Conservation (phyloP, 164 flowering plant species). For the Piper longum region DNA sequence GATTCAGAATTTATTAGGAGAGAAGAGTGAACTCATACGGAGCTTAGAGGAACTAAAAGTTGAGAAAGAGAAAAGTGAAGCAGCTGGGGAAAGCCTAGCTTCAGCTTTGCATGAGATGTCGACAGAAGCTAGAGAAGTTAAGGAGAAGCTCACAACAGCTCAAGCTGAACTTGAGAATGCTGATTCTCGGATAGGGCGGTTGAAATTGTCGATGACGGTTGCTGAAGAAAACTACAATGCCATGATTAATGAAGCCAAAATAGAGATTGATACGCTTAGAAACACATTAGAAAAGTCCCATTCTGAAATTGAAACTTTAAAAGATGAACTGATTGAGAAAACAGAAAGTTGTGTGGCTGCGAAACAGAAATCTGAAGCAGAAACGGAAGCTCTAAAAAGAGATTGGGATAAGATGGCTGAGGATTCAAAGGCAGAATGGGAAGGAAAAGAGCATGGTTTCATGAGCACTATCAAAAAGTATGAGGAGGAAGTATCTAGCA, state of each 20-base stretch:
- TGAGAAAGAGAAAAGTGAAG: constrained; percentile 83
- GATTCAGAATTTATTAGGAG: constrained; percentile 56
- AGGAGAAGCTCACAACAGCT: constrained; percentile 47
- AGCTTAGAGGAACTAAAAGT: constrained; percentile 51
- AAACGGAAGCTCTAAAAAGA: constrained; percentile 26
- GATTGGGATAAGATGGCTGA: constrained; percentile 24
- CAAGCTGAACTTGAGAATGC: constrained; percentile 54
- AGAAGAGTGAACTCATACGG: constrained; percentile 58
- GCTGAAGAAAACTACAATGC: constrained; percentile 57
- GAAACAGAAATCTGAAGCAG: constrained; percentile 42
- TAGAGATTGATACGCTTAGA: constrained; percentile 43
- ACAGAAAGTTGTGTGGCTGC: constrained; percentile 31
- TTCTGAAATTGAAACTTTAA: constrained; percentile 27
- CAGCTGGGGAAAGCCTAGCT: constrained; percentile 86
- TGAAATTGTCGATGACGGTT: constrained; percentile 44
- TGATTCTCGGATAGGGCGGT: constrained; percentile 47
- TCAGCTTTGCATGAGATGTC: constrained; percentile 85
- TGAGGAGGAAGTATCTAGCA: constrained; percentile 39
- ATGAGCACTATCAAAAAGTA: constrained; percentile 28
- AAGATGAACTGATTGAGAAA: constrained; percentile 50
- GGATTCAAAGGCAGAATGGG: constrained; percentile 53
- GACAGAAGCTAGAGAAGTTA: constrained; percentile 65
- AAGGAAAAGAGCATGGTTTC: constrained; percentile 42
- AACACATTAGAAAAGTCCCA: constrained; percentile 27
- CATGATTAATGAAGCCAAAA: constrained; percentile 64